Evolutionary conservation across 257 asterid species (phyloP), one percentile per base, ranked within the genome.

Genomic region (Paraleonurus japonicus): DNA sequence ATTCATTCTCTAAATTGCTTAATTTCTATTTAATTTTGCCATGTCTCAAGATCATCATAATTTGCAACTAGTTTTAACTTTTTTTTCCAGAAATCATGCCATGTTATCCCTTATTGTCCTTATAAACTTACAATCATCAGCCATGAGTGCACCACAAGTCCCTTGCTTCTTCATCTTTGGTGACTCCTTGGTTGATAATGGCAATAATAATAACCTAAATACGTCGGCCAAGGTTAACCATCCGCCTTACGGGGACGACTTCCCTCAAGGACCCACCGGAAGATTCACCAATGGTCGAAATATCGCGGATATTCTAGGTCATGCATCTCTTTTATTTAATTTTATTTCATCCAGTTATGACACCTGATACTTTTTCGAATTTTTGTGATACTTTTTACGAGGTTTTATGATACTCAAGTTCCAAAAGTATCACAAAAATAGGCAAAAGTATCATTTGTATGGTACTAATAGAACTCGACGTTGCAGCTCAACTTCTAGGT

Each of bases 91-190:
- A 48, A 48, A 65, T 51, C 61, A 66, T 76, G 72, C 23, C 32
- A 19, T 1, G 24, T 53, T 51, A 15, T 32, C 61, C n/a, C 27
- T 76, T 8, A 0, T 35, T 8, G 3, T 72, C 12, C 10, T 63
- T 1, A 12, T 28, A 2, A 71, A 32, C 17, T 22, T 71, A 67
- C 62, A 51, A 43, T 60, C 39, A 22, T 26, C 27, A n/a, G 72
- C 61, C 27, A 12, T 19, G 17, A 37, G 82, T 3, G 57, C 74
- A 8, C 71, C 82, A 54, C 66, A 65, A 67, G 83, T 87, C 66
- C 96, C 90, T 11, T 89, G 96, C 61, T 81, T 79, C 73, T 89
- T 85, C 79, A 77, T 82, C 5, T 86, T 86, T 37, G 92, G 92
- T 0, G 92, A 86, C 58, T 88, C 92, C 0, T 39, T 81, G 15